These are phyloP conservation scores for Ogataea neopini DNA, from an alignment of 805 yeast species.

Conservation along the genomic window DNA sequence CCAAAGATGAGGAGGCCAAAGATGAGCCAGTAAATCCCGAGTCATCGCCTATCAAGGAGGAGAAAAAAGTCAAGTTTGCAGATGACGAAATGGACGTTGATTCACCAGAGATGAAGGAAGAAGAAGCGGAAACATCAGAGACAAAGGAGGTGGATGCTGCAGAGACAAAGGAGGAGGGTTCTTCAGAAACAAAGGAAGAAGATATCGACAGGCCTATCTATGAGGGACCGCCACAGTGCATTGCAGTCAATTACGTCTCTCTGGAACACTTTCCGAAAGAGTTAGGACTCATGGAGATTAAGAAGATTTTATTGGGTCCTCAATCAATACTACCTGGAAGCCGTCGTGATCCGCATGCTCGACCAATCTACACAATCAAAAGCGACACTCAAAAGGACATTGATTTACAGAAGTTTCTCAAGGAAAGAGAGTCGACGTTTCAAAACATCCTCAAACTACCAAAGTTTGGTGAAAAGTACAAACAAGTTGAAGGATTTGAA, in stretches of 20 bases:
- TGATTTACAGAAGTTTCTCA: constrained; percentile 27
- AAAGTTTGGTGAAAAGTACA: constrained; percentile 59
- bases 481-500: constrained; percentile 41
- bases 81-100: constrained; percentile 6
- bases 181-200: neutral
- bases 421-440: constrained; percentile 34
- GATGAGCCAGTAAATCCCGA: constrained; percentile 2
- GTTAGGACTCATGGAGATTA: constrained; percentile 33
- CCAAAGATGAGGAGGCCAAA: constrained; percentile 27
- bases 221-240: constrained; percentile 71
- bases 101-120: neutral
- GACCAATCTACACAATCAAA: constrained; percentile 37
- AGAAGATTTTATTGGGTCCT: constrained; percentile 57
- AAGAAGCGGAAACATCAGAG: constrained; percentile 5
- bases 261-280: constrained; percentile 49
- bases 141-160: too few relatives aligned
- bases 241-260: constrained; percentile 54
- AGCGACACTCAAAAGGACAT: constrained; percentile 30
- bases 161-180: neutral
- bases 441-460: constrained; percentile 52
- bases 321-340: constrained; percentile 55
- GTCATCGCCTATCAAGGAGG: constrained; percentile 10
- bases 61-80: constrained; percentile 18
- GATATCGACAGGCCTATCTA: constrained; percentile 29
- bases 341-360: constrained; percentile 54